phyloP scores from a whole-genome alignment of 495 filamentous ascomycete species.

The Sphaerosporella brunnea region DNA sequence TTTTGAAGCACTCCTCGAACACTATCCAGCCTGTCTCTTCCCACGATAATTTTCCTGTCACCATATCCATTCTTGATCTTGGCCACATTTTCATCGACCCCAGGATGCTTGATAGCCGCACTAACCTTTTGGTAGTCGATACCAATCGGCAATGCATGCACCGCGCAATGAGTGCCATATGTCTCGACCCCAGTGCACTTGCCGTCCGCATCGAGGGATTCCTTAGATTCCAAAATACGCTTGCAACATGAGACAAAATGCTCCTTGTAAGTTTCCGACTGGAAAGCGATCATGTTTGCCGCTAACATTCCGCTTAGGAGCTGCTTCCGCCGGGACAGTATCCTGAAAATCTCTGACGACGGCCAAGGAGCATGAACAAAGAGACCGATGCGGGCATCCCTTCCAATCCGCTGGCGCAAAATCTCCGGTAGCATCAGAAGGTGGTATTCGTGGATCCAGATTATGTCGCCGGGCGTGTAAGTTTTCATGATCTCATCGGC shows the following conservation, averaged over 20 bases:
- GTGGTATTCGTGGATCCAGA: slow-evolving; percentile 85
- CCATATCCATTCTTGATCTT: slow-evolving; percentile 53
- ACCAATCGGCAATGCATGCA: slow-evolving; percentile 81
- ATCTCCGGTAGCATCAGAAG: slow-evolving; percentile 71
- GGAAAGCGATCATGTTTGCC: slow-evolving; percentile 80
- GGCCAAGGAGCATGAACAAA: slow-evolving; percentile 87
- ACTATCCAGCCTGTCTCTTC: slow-evolving; percentile 78
- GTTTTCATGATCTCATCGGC: slow-evolving; percentile 66
- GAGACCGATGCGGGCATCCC: slow-evolving; percentile 76
- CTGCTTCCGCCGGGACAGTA: slow-evolving; percentile 69
- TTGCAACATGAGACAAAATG: slow-evolving; percentile 89
- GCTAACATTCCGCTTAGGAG: slow-evolving; percentile 73
- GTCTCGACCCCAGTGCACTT: slow-evolving; percentile 65
- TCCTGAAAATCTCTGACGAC: slow-evolving; percentile 80
- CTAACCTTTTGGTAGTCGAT: slow-evolving; percentile 59
- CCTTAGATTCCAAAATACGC: slow-evolving; percentile 68
- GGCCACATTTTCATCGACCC: slow-evolving; percentile 47
- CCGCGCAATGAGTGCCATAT: slow-evolving; percentile 68
- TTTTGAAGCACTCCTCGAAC: slow-evolving; percentile 84
- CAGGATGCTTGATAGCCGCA: slow-evolving; percentile 47
- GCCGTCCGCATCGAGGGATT: slow-evolving; percentile 29
- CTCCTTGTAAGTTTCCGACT: slow-evolving; percentile 77
- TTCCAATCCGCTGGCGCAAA: slow-evolving; percentile 55
- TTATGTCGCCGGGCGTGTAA: slow-evolving; percentile 78
- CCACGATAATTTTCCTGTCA: slow-evolving; percentile 80